Evolutionary conservation across 352 stramenopile species (phyloP).

Genomic region (Lagenidium sp.): DNA sequence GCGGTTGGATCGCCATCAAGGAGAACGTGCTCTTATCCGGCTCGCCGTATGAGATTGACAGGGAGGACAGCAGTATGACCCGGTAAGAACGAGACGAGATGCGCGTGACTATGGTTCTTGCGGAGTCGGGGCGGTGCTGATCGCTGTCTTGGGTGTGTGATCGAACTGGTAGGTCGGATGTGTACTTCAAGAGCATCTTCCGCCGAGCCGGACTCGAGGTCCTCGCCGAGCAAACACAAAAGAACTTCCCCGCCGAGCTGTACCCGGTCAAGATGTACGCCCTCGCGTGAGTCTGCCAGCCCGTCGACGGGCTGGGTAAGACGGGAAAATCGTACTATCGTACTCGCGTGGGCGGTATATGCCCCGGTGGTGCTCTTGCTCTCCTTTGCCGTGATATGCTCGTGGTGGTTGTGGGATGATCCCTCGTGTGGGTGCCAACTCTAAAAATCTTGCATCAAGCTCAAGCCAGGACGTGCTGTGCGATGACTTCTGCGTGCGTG

Average conservation of each 20-base stretch:
- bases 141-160: slow-evolving; percentile 1
- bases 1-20: slow-evolving; percentile 71
- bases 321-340: no score
- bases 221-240: slow-evolving; percentile 72
- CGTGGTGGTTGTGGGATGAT: no score
- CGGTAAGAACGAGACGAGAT: no score
- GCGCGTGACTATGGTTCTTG: slow-evolving; percentile 8
- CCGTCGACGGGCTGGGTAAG: no score
- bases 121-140: background rate
- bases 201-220: slow-evolving; percentile 85
- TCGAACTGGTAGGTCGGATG: slow-evolving; percentile 34
- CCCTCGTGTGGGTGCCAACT: no score
- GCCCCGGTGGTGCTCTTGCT: no score
- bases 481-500: no score
- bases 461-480: no score
- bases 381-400: no score
- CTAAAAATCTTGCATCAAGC: no score
- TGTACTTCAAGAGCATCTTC: slow-evolving; percentile 91
- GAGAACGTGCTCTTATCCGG: slow-evolving; percentile 86
- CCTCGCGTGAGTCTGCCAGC: slow-evolving; percentile 48
- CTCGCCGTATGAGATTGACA: slow-evolving; percentile 88
- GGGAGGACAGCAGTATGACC: slow-evolving; percentile 92
- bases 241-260: slow-evolving; percentile 92
- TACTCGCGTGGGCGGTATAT: no score
- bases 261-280: slow-evolving; percentile 95